Percentiles rank a stretch among this genome's conserved stretches.
These are phyloP conservation scores for Xerocomus brunneocitrinus DNA, from an alignment of 768 basidiomycete species.

Conservation along the genomic window DNA sequence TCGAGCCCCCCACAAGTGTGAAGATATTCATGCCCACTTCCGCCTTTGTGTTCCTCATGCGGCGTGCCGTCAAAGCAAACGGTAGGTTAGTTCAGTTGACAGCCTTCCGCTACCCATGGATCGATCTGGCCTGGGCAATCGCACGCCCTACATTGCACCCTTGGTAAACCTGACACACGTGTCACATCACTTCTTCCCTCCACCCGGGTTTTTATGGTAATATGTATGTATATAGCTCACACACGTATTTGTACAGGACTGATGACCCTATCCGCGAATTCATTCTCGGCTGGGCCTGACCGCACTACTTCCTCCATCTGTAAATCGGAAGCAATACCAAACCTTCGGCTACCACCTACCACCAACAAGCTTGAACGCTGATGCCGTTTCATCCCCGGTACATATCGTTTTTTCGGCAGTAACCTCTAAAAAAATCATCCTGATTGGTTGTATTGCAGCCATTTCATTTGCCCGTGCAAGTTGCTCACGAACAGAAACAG, in stretches of 20 bases:
- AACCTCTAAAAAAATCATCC: too few species aligned
- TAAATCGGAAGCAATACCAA: too few species aligned
- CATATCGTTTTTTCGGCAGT: too few species aligned
- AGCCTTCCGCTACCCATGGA: neutral
- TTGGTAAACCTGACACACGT: neutral
- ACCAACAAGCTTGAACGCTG: too few species aligned
- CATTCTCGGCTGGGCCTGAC: neutral
- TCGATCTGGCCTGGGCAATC: neutral
- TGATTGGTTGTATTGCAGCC: too few species aligned
- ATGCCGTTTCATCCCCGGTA: too few species aligned
- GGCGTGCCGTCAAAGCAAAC: neutral
- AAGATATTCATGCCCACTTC: neutral
- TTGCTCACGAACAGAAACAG: neutral
- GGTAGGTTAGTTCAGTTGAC: neutral
- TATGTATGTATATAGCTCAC: neutral
- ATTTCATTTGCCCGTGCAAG: neutral
- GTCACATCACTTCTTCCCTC: neutral
- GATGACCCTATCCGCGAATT: neutral
- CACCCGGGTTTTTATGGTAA: neutral
- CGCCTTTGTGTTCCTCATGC: neutral
- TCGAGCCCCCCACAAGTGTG: neutral
- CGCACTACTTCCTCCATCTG: neutral
- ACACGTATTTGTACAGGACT: neutral
- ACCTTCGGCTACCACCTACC: too few species aligned
- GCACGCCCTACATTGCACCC: neutral